Percentiles rank a stretch among this genome's conserved stretches.
Evolutionary conservation across 2,329 filamentous ascomycete species (phyloP).

Genomic region (Colletotrichum spinosum): DNA sequence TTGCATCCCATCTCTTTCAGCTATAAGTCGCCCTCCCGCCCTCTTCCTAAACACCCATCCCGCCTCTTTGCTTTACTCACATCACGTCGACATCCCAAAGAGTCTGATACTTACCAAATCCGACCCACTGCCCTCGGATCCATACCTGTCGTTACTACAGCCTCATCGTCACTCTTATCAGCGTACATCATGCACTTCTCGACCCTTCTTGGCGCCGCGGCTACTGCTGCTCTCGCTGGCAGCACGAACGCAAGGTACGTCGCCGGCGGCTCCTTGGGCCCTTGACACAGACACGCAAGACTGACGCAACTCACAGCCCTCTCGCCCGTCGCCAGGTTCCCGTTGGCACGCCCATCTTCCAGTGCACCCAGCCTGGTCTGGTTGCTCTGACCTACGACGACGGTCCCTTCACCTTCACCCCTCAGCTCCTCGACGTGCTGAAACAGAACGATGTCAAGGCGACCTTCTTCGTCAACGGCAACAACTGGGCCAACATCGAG

Average conservation of each 20-base stretch:
- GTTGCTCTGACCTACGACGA: slow-evolving; percentile 62
- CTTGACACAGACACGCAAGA: slow-evolving; percentile 12
- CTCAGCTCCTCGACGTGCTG: slow-evolving; percentile 53
- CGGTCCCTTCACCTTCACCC: slow-evolving; percentile 57
- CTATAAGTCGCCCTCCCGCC: slow-evolving; percentile 29
- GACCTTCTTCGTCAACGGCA: slow-evolving; percentile 57
- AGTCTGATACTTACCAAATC: not conserved
- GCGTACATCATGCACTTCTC: slow-evolving; percentile 21
- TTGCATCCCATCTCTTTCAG: slow-evolving; percentile 22
- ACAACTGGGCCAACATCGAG: slow-evolving; percentile 55
- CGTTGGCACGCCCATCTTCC: slow-evolving; percentile 21
- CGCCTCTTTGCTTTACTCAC: not conserved
- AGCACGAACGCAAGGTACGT: slow-evolving; percentile 28
- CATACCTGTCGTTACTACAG: too few species aligned
- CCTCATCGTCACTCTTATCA: too few species aligned
- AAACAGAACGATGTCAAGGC: slow-evolving; percentile 47
- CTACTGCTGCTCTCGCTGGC: slow-evolving; percentile 17
- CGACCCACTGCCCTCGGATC: too few species aligned
- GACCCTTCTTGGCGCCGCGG: slow-evolving; percentile 20
- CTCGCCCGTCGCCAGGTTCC: slow-evolving; percentile 20
- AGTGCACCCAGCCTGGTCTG: slow-evolving; percentile 49
- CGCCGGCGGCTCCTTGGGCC: not conserved
- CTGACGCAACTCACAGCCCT: slow-evolving; percentile 25
- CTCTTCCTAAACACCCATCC: not conserved
- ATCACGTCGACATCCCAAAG: not conserved